Conservation (phyloP, 768 basidiomycete species). For the Lactarius akahatsu region DNA sequence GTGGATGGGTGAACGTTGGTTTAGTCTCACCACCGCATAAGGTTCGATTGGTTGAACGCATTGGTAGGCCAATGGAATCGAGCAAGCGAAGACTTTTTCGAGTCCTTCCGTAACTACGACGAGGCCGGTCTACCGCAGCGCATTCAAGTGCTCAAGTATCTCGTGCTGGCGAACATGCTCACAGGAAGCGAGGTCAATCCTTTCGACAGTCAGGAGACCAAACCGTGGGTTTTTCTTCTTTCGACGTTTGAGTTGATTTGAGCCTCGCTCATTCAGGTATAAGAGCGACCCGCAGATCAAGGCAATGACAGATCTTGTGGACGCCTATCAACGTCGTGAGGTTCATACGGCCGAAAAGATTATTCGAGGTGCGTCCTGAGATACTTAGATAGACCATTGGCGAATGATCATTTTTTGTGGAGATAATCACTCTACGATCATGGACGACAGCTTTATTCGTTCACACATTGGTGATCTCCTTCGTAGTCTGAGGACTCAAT, state of each 20-base stretch:
- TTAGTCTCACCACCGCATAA: background rate
- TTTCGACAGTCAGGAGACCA: constrained; percentile 99
- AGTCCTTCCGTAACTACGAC: constrained; percentile 98
- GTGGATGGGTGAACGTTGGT: constrained; percentile 99
- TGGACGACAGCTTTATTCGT: constrained; percentile 93
- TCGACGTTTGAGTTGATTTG: background rate
- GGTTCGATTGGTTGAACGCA: constrained; percentile 11
- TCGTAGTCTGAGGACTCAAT: constrained; percentile 91
- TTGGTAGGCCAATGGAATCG: constrained; percentile 87
- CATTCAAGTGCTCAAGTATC: constrained; percentile 97
- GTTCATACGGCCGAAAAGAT: constrained; percentile 98
- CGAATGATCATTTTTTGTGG: constrained; percentile 12
- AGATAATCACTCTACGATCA: constrained; percentile 95
- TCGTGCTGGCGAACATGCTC: constrained; percentile 97
- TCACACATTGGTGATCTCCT: constrained; percentile 96
- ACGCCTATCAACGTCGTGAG: constrained; percentile 94
- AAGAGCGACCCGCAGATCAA: constrained; percentile 96
- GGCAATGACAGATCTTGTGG: constrained; percentile 96
- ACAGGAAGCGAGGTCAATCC: constrained; percentile 99
- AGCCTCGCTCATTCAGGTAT: constrained; percentile 54
- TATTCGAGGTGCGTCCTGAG: constrained; percentile 59
- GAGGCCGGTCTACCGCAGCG: constrained; percentile 96
- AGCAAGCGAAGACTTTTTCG: constrained; percentile 97
- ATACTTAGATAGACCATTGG: background rate
- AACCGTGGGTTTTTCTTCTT: constrained; percentile 67